Conservation (phyloP, 306 rosid genomes). For the Begonia masoniana region DNA sequence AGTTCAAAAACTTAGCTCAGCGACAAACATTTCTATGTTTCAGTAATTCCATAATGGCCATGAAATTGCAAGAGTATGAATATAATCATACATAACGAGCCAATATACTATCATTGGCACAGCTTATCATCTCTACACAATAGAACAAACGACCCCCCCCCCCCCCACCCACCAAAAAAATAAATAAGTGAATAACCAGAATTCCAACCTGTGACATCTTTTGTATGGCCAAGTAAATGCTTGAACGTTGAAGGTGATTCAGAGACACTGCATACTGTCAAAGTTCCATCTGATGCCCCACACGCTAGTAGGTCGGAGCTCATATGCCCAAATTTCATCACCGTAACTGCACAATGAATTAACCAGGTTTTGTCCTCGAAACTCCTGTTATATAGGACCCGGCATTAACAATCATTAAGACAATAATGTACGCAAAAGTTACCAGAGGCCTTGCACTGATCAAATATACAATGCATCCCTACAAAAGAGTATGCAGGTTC, state of each 20-base stretch:
- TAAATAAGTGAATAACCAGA: conserved; percentile 23
- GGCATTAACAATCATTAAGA: no score
- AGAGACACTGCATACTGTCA: conserved; percentile 83
- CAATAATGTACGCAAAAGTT: conserved; percentile 9
- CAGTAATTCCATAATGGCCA: no score
- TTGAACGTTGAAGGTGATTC: conserved; percentile 65
- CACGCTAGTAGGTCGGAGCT: conserved; percentile 95
- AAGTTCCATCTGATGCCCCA: conserved; percentile 92
- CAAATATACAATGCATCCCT: conserved; percentile 97
- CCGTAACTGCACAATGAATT: conserved; percentile 54
- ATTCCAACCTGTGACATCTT: conserved; percentile 95
- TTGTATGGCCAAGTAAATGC: conserved; percentile 73
- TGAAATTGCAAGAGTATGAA: no score
- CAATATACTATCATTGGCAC: background rate
- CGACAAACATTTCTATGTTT: no score
- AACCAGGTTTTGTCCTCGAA: conserved; percentile 15
- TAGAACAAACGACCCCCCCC: background rate
- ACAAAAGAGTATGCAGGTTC: conserved; percentile 89
- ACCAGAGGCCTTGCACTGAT: conserved; percentile 90
- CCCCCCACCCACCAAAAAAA: conserved; percentile 13
- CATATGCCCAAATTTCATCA: conserved; percentile 94
- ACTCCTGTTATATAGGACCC: conserved; percentile 8
- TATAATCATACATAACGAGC: no score
- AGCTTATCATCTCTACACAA: background rate
- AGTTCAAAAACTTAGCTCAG: no score